These are phyloP conservation scores for Plectosphaerella sp. DNA, from an alignment of 2,329 filamentous ascomycete genomes.

Conservation along the genomic window DNA sequence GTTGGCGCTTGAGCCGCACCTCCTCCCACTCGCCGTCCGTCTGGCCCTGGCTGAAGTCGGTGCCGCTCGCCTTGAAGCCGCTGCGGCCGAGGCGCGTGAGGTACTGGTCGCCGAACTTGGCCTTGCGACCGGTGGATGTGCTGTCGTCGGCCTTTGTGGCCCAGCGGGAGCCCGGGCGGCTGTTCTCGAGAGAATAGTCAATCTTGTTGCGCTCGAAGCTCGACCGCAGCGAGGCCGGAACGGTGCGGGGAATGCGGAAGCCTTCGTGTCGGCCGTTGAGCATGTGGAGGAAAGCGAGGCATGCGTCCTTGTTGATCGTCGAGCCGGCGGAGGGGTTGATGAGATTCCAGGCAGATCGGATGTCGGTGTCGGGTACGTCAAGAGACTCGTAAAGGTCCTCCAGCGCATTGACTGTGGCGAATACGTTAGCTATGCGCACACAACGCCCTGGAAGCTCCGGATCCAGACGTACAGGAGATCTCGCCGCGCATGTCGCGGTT, in stretches of 20 bases:
- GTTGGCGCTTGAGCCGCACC: conserved; percentile 87
- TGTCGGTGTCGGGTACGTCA: conserved; percentile 70
- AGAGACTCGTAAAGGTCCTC: conserved; percentile 81
- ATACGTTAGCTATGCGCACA: conserved; percentile 6
- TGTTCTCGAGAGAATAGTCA: conserved; percentile 86
- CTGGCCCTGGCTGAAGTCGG: conserved; percentile 76
- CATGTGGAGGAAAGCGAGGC: conserved; percentile 92
- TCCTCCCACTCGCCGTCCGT: conserved; percentile 92
- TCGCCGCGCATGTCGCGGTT: conserved; percentile 86
- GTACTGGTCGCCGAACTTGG: conserved; percentile 97
- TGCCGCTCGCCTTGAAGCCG: conserved; percentile 76
- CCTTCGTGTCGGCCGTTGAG: conserved; percentile 95
- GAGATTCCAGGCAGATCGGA: conserved; percentile 93
- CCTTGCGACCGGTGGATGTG: conserved; percentile 83
- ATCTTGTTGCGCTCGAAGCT: conserved; percentile 96
- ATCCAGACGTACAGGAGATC: conserved; percentile 59
- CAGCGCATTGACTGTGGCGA: conserved; percentile 64
- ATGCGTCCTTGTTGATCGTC: conserved; percentile 90
- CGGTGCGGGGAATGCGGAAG: conserved; percentile 84
- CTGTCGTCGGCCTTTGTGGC: conserved; percentile 73
- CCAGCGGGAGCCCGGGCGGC: conserved; percentile 68
- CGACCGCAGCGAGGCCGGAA: conserved; percentile 84
- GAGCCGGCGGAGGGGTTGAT: conserved; percentile 84
- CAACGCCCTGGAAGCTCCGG: not conserved
- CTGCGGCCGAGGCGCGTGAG: conserved; percentile 83